Evolutionary conservation across 371 early-diverging fungal species (phyloP).

Genomic region (Mortierella sp.): DNA sequence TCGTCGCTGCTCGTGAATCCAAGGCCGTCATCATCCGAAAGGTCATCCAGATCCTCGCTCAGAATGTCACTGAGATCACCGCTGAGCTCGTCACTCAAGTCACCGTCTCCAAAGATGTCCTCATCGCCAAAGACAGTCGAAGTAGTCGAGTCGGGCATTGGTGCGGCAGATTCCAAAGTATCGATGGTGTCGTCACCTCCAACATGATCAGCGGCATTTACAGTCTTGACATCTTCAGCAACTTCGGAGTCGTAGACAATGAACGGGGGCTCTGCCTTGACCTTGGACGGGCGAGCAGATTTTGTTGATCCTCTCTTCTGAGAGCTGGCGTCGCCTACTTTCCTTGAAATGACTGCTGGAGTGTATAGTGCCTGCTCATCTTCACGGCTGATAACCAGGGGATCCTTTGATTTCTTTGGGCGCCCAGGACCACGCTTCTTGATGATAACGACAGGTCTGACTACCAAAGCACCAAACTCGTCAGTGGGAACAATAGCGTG

Average conservation of each 20-base stretch:
- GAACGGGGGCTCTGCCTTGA: slow-evolving; percentile 19
- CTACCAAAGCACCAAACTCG: neutral
- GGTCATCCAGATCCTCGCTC: slow-evolving; percentile 57
- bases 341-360: slow-evolving; percentile 37
- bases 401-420: slow-evolving; percentile 43
- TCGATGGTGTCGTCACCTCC: neutral
- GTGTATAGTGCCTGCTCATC: slow-evolving; percentile 49
- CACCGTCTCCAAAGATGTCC: slow-evolving; percentile 50
- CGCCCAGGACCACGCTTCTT: slow-evolving; percentile 45
- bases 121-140: slow-evolving; percentile 17
- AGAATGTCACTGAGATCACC: slow-evolving; percentile 52
- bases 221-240: slow-evolving; percentile 32
- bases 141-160: neutral
- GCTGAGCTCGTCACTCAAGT: slow-evolving; percentile 54
- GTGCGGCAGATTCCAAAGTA: neutral
- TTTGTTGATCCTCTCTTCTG: slow-evolving; percentile 10
- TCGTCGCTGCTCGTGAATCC: slow-evolving; percentile 35
- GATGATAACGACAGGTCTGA: neutral
- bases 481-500: neutral
- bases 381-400: slow-evolving; percentile 46
- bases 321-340: neutral
- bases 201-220: slow-evolving; percentile 21
- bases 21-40: slow-evolving; percentile 34
- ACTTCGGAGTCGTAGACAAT: slow-evolving; percentile 42
- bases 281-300: neutral